phyloP scores from a whole-genome alignment of 371 early-diverging fungal genomes.

The Blastocladiella emersonii region DNA sequence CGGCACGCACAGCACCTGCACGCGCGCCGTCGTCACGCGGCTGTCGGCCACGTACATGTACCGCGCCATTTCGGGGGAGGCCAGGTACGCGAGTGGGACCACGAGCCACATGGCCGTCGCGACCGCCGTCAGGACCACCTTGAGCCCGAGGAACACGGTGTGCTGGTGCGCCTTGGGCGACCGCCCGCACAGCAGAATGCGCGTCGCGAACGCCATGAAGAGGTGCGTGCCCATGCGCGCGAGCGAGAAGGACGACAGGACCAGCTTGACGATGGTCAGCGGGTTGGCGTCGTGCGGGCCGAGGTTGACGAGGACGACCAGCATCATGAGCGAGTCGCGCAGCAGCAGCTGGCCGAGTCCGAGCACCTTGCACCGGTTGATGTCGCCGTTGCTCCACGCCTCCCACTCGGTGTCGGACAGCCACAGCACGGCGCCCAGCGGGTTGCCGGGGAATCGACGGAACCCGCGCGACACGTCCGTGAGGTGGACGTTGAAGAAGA shows the following conservation, averaged over 20 bases:
- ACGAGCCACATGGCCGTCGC: background rate
- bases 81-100: background rate
- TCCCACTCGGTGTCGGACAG: background rate
- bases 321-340: background rate
- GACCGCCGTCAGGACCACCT: background rate
- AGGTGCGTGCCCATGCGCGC: background rate
- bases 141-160: background rate
- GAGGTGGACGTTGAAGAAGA: background rate
- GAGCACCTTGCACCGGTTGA: background rate
- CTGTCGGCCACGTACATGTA: background rate
- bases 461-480: too few relatives aligned
- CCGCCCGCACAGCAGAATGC: background rate
- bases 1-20: background rate
- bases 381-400: background rate
- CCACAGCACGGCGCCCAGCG: background rate
- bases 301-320: background rate
- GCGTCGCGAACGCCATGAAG: background rate
- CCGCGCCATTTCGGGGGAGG: background rate
- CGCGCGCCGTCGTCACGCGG: background rate
- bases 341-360: background rate
- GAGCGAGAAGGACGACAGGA: background rate
- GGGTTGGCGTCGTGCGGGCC: background rate
- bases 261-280: background rate
- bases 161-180: background rate
- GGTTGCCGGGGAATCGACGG: background rate